A percentile compares a stretch with the other conserved stretches of the same genome.
Conservation (phyloP, 768 basidiomycete genomes). For the Tylopilus sp. region DNA sequence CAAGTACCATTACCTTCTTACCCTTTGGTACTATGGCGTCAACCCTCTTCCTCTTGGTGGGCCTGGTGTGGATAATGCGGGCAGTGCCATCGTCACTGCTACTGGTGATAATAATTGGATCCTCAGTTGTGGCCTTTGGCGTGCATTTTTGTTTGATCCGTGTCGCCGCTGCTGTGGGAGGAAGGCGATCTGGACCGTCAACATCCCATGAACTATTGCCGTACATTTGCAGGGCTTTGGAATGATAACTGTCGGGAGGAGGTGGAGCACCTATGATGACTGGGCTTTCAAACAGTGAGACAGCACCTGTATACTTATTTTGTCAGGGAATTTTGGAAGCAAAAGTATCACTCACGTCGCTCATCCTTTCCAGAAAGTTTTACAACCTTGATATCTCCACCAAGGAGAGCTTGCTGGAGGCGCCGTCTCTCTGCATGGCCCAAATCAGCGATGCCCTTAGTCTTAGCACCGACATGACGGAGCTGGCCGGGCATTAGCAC, state of each 20-base stretch:
- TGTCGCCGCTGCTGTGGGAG: background rate
- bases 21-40: too few species aligned
- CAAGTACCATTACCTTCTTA: background rate
- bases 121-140: background rate
- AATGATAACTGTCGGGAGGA: background rate
- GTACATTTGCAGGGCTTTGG: slow-evolving; percentile 3
- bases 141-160: background rate
- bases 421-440: background rate
- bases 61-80: background rate
- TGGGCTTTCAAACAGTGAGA: background rate
- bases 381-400: background rate
- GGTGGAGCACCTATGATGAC: background rate
- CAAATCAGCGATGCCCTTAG: background rate
- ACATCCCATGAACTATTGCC: background rate
- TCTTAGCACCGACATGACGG: background rate
- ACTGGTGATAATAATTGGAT: slow-evolving; percentile 3
- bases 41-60: background rate
- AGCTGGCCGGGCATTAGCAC: slow-evolving; percentile 1
- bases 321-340: background rate
- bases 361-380: background rate
- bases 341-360: background rate
- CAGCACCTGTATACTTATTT: background rate
- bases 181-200: background rate
- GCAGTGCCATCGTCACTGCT: slow-evolving; percentile 1
- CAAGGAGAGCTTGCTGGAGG: background rate